These are phyloP conservation scores for Alternaria ventricosa DNA, from an alignment of 2,329 filamentous ascomycete species.

Conservation along the genomic window DNA sequence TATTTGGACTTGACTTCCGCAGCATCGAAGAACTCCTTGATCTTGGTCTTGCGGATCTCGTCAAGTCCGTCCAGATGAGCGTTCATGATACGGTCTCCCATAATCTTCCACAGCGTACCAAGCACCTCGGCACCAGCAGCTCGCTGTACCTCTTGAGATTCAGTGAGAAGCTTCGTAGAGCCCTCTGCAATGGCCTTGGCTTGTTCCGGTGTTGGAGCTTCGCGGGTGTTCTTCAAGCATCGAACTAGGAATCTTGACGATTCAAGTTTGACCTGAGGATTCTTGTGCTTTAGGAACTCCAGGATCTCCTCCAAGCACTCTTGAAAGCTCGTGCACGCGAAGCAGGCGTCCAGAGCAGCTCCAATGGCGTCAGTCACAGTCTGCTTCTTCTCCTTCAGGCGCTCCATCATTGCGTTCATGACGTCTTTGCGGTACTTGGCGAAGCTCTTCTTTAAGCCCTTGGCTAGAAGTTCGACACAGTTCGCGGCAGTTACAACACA, in stretches of 20 bases:
- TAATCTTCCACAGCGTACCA: slow-evolving; percentile 97
- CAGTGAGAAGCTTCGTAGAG: slow-evolving; percentile 86
- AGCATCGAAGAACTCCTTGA: slow-evolving; percentile 87
- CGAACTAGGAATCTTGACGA: slow-evolving; percentile 93
- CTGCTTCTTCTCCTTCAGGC: slow-evolving; percentile 96
- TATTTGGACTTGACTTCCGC: slow-evolving; percentile 88
- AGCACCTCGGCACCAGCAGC: slow-evolving; percentile 90
- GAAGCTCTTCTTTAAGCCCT: slow-evolving; percentile 80
- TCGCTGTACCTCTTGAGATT: slow-evolving; percentile 84
- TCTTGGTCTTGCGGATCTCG: slow-evolving; percentile 92
- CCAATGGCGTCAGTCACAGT: slow-evolving; percentile 86
- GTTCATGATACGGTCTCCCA: slow-evolving; percentile 95
- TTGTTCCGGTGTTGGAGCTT: slow-evolving; percentile 84
- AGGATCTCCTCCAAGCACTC: slow-evolving; percentile 93
- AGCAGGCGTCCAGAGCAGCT: slow-evolving; percentile 78
- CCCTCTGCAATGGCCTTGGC: slow-evolving; percentile 85
- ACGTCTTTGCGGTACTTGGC: slow-evolving; percentile 80
- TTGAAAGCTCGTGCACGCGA: slow-evolving; percentile 70
- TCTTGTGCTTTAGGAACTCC: slow-evolving; percentile 88
- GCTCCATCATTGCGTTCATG: slow-evolving; percentile 90
- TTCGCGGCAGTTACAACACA: slow-evolving; percentile 93
- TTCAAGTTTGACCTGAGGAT: slow-evolving; percentile 96
- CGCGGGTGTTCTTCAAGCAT: slow-evolving; percentile 80
- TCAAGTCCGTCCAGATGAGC: slow-evolving; percentile 89
- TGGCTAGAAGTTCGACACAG: slow-evolving; percentile 87